Base-by-base conservation (phyloP, 768 basidiomycete genomes). In the Lyophyllum semitale region DNA sequence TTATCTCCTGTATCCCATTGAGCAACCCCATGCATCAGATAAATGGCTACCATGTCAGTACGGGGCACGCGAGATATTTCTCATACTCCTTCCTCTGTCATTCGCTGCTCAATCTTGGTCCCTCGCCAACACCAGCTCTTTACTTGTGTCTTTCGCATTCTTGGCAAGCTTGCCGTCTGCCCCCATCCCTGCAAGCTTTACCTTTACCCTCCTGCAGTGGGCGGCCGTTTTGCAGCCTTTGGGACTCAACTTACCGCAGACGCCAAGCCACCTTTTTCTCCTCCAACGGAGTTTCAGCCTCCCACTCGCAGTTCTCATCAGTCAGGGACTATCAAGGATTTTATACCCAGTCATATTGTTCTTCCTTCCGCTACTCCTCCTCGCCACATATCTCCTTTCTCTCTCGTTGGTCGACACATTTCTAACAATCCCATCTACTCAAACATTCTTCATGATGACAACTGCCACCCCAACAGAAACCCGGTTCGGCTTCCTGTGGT, bases 331-430 rank as follows among this genome's bases (percentile, higher is more conserved):
- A n/a, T 63, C 64, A 2, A 66, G 66, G 29, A 66, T 77, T 17
- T 60, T 79, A 41, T 53, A 69, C 17, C 81, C 82, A 0, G 63
- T 76, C 4, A 38, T 76, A 3, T 41, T 75, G 7, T 81, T 82
- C 60, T 83, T 83, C 65, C 59, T 81, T 20, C 84, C 84, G 0
- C 69, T 75, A 2, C 59, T 80, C n/a, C 43, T 83, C 17, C 45
- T 82, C 3, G 66, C 77, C 8, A 62, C 71, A 17, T 73, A 72
- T 57, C 69, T 83, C 33, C 60, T 85, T 23, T 84, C 82, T 2
- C 60, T 73, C 20, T 80, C 85, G 0, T 64, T 87, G 20, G 65
- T 66, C 11, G 78, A 82, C 52, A 67, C 67, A 1, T 71, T 75
- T 48, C 56, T 64, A 41, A 43, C 50, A 11, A 12, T 41, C 23